Base-by-base conservation (phyloP, 73 alveolate genomes). In the Loxodes magnus region DNA sequence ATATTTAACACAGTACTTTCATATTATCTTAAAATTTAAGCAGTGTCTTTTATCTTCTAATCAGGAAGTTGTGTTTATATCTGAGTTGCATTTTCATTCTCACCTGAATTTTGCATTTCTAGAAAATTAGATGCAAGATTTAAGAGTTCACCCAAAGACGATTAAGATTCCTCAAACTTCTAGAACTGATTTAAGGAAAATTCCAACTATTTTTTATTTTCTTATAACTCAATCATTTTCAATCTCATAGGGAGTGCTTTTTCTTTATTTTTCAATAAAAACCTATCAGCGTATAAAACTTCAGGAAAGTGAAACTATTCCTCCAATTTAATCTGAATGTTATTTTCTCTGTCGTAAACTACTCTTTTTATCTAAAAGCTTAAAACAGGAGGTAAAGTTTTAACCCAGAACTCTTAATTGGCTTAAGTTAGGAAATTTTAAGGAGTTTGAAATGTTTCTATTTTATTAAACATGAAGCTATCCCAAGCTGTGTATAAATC, bases 401-500 rank as follows among this genome's bases (percentile, higher is more conserved):
- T 21, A 5, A 79, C 68, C 83, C 84, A 79, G 14, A 50, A 53
- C n/a, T 66, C 48, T 29, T 74, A 42, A 9, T 43, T 56, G 49
- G 88, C 87, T 16, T 23, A 43, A 35, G 81, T 71, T 9, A 15
- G 35, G 15, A 48, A 59, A 48, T 50, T 37, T 15, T 25, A 44
- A 30, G 55, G 71, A 24, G 48, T 66, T 53, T 65, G 73, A 37
- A 51, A 79, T 49, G 65, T 80, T 25, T 74, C 71, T 14, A 41
- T 34, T 5, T 60, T 49, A 39, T 49, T 57, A 1, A 51, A 35
- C 28, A 49, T 33, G 15, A 42, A 41, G 23, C 44, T 67, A n/a
- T 84, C 84, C 82, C 87, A 75, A 3, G 86, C 78, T 49, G 85
- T 83, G 37, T 79, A 71, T 2, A 85, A 43, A 19, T 73, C 51